phyloP scores from a whole-genome alignment of 768 basidiomycete genomes.

The Boletus rex-veris region DNA sequence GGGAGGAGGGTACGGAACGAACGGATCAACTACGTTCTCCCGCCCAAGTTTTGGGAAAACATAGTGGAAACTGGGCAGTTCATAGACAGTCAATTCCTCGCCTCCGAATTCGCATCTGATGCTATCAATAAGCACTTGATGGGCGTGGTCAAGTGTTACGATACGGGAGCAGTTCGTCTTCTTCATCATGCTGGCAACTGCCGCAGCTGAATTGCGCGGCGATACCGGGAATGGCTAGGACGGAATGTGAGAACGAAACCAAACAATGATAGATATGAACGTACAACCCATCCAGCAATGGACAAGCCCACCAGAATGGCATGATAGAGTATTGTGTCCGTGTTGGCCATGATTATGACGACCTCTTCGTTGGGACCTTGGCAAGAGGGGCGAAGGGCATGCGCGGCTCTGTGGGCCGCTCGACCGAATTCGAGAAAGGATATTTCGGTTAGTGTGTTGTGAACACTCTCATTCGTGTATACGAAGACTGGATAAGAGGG shows the following conservation, averaged over 20 bases:
- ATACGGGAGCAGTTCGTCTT: slow-evolving; percentile 15
- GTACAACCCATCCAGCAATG: background rate
- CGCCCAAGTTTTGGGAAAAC: slow-evolving; percentile 37
- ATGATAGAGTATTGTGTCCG: background rate
- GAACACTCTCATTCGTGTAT: slow-evolving; percentile 10
- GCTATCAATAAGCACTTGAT: slow-evolving; percentile 9
- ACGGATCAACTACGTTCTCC: slow-evolving; percentile 1
- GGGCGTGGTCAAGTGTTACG: slow-evolving; percentile 5
- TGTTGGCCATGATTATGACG: background rate
- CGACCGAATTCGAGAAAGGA: slow-evolving; percentile 7
- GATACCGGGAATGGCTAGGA: background rate
- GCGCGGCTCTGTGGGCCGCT: background rate
- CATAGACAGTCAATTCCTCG: slow-evolving; percentile 5
- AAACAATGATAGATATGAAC: no score
- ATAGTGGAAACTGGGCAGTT: slow-evolving; percentile 16
- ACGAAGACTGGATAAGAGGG: slow-evolving; percentile 19
- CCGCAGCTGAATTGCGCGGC: background rate
- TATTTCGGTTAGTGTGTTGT: slow-evolving; percentile 16
- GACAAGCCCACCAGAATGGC: background rate
- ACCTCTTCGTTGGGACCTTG: background rate
- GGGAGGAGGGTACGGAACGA: slow-evolving; percentile 10
- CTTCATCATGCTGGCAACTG: background rate
- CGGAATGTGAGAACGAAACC: background rate
- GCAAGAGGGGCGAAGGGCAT: background rate
- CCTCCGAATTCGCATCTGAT: background rate